A percentile compares a stretch with the other conserved stretches of the same genome.
phyloP scores from a whole-genome alignment of 306 rosid genomes.

The Psophocarpus tetragonolobus region DNA sequence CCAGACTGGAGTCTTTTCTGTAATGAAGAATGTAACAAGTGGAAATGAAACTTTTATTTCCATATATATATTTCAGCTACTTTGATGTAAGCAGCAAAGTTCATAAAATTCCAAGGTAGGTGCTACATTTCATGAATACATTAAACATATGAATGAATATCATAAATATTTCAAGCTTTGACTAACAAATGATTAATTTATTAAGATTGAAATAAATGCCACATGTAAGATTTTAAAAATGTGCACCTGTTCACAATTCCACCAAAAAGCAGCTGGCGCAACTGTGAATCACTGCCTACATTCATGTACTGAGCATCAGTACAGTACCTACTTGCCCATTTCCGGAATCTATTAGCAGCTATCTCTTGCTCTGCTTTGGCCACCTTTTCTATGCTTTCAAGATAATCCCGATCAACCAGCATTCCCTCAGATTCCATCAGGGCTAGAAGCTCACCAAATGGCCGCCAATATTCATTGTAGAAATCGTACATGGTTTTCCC shows the following conservation, averaged over 20 bases:
- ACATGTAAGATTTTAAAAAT: neutral
- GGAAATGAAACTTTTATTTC: constrained; percentile 21
- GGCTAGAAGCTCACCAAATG: constrained; percentile 90
- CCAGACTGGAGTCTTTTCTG: constrained; percentile 65
- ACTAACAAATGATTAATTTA: neutral
- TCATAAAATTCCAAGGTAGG: constrained; percentile 5
- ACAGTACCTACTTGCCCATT: constrained; percentile 85
- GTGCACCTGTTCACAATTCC: constrained; percentile 76
- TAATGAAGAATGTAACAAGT: constrained; percentile 32
- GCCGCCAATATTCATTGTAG: constrained; percentile 82
- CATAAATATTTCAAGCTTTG: constrained; percentile 18
- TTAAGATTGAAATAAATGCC: constrained; percentile 5
- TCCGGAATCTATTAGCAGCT: constrained; percentile 80
- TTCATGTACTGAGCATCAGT: constrained; percentile 91
- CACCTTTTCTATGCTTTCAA: constrained; percentile 78
- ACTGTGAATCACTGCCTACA: constrained; percentile 89
- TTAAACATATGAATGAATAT: neutral
- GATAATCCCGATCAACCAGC: constrained; percentile 87
- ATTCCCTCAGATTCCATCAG: constrained; percentile 94
- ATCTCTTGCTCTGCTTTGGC: constrained; percentile 83
- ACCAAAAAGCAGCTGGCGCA: constrained; percentile 90
- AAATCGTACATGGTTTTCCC: constrained; percentile 76
- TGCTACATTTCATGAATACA: neutral
- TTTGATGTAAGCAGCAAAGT: neutral
- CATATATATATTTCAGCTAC: constrained; percentile 7